These are phyloP conservation scores for Paxillus involutus DNA, from an alignment of 768 basidiomycete genomes.

Conservation along the genomic window DNA sequence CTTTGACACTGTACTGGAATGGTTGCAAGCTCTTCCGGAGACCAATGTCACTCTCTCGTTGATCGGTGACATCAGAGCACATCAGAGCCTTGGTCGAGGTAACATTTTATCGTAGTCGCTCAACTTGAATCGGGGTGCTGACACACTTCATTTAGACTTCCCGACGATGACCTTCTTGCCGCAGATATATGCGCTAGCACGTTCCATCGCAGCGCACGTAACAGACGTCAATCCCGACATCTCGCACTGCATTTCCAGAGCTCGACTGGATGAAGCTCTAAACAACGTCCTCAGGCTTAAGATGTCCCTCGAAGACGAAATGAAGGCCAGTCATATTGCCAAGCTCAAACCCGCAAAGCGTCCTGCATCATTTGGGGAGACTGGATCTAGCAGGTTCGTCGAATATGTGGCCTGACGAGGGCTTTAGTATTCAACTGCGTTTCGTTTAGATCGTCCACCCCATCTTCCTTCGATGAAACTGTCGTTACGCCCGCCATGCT, in stretches of 20 bases:
- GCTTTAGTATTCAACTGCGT: not conserved
- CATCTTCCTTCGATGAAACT: conserved; percentile 31
- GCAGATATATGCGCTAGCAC: conserved; percentile 44
- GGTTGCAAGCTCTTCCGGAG: conserved; percentile 24
- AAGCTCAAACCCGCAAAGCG: conserved; percentile 49
- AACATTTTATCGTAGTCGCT: not conserved
- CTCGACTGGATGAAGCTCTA: conserved; percentile 25
- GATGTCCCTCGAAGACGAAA: conserved; percentile 34
- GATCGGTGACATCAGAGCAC: conserved; percentile 23
- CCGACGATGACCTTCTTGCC: conserved; percentile 46
- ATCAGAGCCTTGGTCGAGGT: conserved; percentile 29
- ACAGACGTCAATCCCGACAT: conserved; percentile 10
- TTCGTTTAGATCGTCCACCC: conserved; percentile 23
- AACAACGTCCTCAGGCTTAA: conserved; percentile 34
- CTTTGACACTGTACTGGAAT: conserved; percentile 23
- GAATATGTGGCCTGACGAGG: not conserved
- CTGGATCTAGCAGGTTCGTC: conserved; percentile 40
- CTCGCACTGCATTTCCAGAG: conserved; percentile 12
- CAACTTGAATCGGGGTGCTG: not conserved
- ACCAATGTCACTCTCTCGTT: conserved; percentile 14
- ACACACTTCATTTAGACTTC: conserved; percentile 24
- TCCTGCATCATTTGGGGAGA: conserved; percentile 42
- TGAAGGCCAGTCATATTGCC: conserved; percentile 39
- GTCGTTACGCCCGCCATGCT: conserved; percentile 66
- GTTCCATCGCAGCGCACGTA: conserved; percentile 28